These are phyloP conservation scores for Kodamaea anthophila DNA, from an alignment of 1,139 yeast genomes.

Conservation along the genomic window DNA sequence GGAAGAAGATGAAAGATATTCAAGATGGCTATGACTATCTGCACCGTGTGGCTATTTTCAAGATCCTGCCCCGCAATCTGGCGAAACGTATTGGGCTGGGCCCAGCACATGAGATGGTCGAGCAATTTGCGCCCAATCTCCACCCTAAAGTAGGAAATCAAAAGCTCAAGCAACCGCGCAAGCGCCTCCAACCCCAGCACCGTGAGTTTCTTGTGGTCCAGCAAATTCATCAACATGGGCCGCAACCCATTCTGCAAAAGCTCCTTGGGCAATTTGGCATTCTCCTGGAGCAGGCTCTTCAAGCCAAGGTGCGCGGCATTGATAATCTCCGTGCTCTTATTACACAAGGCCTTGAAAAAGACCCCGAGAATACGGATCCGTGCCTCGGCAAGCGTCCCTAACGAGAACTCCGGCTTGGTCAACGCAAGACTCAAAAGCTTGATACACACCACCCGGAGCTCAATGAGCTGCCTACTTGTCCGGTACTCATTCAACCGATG, in stretches of 20 bases:
- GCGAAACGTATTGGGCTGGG: slow-evolving; percentile 73
- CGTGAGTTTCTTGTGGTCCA: slow-evolving; percentile 87
- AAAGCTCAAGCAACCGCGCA: slow-evolving; percentile 75
- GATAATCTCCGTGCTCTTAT: slow-evolving; percentile 79
- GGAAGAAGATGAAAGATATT: slow-evolving; percentile 91
- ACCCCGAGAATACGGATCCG: slow-evolving; percentile 86
- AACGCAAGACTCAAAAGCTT: slow-evolving; percentile 76
- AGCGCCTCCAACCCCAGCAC: slow-evolving; percentile 89
- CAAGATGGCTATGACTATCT: slow-evolving; percentile 83
- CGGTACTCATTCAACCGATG: slow-evolving; percentile 81
- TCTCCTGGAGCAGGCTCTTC: slow-evolving; percentile 76
- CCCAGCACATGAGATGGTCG: slow-evolving; percentile 96
- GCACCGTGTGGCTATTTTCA: slow-evolving; percentile 74
- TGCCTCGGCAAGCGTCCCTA: slow-evolving; percentile 75
- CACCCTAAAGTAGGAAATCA: slow-evolving; percentile 90
- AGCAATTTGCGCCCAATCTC: slow-evolving; percentile 91
- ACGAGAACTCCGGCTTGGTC: slow-evolving; percentile 71
- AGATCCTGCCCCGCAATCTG: slow-evolving; percentile 68
- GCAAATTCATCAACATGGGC: slow-evolving; percentile 90
- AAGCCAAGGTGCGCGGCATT: slow-evolving; percentile 91
- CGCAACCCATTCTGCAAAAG: slow-evolving; percentile 86
- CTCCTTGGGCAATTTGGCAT: slow-evolving; percentile 88
- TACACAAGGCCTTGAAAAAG: slow-evolving; percentile 87
- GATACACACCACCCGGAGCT: slow-evolving; percentile 85
- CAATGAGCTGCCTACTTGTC: slow-evolving; percentile 81